These are phyloP conservation scores for Yarrowia sp. DNA, from an alignment of 805 yeast genomes.

Conservation along the genomic window DNA sequence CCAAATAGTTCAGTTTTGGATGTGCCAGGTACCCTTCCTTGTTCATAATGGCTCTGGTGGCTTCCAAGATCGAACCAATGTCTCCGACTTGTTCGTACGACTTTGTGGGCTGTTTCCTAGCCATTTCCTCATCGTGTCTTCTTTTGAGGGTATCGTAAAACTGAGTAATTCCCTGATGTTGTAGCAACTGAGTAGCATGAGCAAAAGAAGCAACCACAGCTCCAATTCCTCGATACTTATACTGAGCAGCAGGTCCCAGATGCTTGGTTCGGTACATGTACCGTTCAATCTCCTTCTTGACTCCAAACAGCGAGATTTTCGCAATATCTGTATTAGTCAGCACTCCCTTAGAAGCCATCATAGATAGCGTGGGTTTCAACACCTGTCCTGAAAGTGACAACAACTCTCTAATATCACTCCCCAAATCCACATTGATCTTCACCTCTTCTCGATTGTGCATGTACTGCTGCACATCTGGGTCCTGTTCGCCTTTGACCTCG, in stretches of 20 bases:
- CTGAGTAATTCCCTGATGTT: slow-evolving; percentile 81
- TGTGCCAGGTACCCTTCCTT: slow-evolving; percentile 59
- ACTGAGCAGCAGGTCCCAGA: slow-evolving; percentile 43
- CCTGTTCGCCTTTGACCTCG: slow-evolving; percentile 85
- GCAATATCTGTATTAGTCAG: slow-evolving; percentile 72
- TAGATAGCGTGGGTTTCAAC: slow-evolving; percentile 66
- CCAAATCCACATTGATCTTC: slow-evolving; percentile 62
- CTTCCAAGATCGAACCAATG: slow-evolving; percentile 6
- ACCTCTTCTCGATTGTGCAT: slow-evolving; percentile 72
- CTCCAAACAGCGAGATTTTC: slow-evolving; percentile 70
- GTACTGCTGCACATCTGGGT: slow-evolving; percentile 79
- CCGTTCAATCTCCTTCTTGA: slow-evolving; percentile 71
- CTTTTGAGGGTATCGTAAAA: slow-evolving; percentile 70
- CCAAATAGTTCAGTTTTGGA: slow-evolving; percentile 69
- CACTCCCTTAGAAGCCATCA: slow-evolving; percentile 68
- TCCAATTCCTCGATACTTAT: slow-evolving; percentile 49
- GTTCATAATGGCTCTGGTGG: not conserved
- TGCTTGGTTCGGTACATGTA: slow-evolving; percentile 41
- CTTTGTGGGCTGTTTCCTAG: slow-evolving; percentile 42
- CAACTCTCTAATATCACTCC: slow-evolving; percentile 63
- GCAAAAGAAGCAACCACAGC: slow-evolving; percentile 75
- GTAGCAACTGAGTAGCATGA: slow-evolving; percentile 57
- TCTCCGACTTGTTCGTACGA: slow-evolving; percentile 51
- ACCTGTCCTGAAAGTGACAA: slow-evolving; percentile 66
- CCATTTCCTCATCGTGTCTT: slow-evolving; percentile 47